Conservation (phyloP, 1,139 yeast species). For the Candida tetrigidarum region DNA sequence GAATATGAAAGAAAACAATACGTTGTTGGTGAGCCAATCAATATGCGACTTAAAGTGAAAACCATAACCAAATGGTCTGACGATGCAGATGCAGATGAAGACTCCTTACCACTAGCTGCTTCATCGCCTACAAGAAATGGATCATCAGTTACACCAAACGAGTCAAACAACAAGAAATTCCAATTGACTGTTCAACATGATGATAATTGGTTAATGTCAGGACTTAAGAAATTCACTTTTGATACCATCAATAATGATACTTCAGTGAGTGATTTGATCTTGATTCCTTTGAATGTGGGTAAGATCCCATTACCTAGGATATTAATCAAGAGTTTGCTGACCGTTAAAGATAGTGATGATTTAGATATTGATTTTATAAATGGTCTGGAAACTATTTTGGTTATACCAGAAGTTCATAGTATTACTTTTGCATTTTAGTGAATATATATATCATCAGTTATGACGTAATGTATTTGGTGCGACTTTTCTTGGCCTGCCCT, state of each 20-base stretch:
- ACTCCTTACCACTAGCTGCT: slow-evolving; percentile 27
- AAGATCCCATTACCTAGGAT: slow-evolving; percentile 69
- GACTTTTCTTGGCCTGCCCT: too few species aligned
- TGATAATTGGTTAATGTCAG: slow-evolving; percentile 72
- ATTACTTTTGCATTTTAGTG: slow-evolving; percentile 59
- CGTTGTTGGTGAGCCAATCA: slow-evolving; percentile 67
- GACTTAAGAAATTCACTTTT: slow-evolving; percentile 58
- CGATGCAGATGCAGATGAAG: slow-evolving; percentile 16
- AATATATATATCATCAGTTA: neutral
- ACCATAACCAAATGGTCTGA: slow-evolving; percentile 51
- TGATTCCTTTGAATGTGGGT: slow-evolving; percentile 81
- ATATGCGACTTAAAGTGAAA: slow-evolving; percentile 44
- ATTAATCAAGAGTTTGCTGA: slow-evolving; percentile 47
- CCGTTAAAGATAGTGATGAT: slow-evolving; percentile 32
- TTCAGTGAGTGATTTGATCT: slow-evolving; percentile 40
- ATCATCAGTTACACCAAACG: neutral
- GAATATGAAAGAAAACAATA: slow-evolving; percentile 46
- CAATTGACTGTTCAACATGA: slow-evolving; percentile 38
- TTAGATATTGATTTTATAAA: slow-evolving; percentile 70
- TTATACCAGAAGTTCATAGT: slow-evolving; percentile 72
- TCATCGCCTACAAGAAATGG: slow-evolving; percentile 26
- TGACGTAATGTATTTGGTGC: too few species aligned
- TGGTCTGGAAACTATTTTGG: slow-evolving; percentile 67
- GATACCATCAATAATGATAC: slow-evolving; percentile 19
- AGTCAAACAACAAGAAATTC: slow-evolving; percentile 19